These are phyloP conservation scores for Wakefieldia striispora DNA, from an alignment of 768 basidiomycete species.

Conservation along the genomic window DNA sequence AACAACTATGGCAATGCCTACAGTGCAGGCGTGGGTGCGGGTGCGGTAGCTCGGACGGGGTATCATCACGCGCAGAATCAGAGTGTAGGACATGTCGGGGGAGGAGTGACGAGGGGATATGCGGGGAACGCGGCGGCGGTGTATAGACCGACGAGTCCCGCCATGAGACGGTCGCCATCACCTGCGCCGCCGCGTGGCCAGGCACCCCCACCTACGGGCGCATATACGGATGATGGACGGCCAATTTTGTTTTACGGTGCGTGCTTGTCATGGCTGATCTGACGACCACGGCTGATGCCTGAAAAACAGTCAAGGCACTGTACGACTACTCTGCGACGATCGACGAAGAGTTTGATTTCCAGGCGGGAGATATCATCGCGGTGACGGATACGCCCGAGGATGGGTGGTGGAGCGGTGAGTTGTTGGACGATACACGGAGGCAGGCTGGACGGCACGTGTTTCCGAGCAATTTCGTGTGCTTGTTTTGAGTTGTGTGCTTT, in stretches of 20 bases:
- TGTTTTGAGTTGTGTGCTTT: constrained; percentile 47
- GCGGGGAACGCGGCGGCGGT: constrained; percentile 10
- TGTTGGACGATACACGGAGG: constrained; percentile 73
- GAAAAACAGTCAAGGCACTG: constrained; percentile 71
- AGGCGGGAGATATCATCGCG: constrained; percentile 91
- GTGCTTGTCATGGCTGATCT: constrained; percentile 29
- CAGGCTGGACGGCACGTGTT: constrained; percentile 74
- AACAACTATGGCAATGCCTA: constrained; percentile 6
- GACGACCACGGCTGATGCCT: background rate
- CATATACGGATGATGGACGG: constrained; percentile 79
- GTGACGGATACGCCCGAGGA: constrained; percentile 93
- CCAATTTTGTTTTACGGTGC: constrained; percentile 86
- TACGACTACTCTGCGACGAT: constrained; percentile 85
- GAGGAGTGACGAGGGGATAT: constrained; percentile 33
- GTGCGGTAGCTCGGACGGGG: background rate
- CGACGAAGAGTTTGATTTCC: constrained; percentile 96
- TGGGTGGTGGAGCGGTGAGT: constrained; percentile 95
- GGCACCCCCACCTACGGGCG: constrained; percentile 57
- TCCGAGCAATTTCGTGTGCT: constrained; percentile 85
- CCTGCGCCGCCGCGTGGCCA: constrained; percentile 40
- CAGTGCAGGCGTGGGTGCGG: background rate
- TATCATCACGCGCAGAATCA: constrained; percentile 13
- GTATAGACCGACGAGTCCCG: constrained; percentile 46
- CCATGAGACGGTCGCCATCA: constrained; percentile 46
- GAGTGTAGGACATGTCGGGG: constrained; percentile 29